Conservation (phyloP, 1,284 basidiomycete genomes). For the Marasmius sp. region DNA sequence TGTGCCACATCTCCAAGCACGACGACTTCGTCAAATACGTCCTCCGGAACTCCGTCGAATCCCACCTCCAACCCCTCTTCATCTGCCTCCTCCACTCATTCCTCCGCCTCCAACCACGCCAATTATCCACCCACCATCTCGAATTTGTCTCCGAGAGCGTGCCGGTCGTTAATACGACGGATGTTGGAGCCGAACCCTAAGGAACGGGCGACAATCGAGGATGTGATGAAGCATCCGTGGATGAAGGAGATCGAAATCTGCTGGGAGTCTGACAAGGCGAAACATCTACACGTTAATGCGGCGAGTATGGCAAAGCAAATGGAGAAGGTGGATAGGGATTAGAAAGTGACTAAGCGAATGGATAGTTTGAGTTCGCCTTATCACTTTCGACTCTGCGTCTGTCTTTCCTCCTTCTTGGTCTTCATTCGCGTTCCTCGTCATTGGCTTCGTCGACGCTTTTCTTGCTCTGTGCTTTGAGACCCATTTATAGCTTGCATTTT, state of each 20-base stretch:
- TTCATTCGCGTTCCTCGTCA: background rate
- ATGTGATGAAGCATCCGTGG: slow-evolving; percentile 85
- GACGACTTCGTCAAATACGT: background rate
- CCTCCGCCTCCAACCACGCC: slow-evolving; percentile 33
- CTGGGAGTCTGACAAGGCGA: slow-evolving; percentile 55
- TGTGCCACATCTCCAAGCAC: slow-evolving; percentile 42
- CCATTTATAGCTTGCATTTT: no score
- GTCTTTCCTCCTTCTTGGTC: background rate
- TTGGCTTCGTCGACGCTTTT: no score
- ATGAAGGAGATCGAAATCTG: slow-evolving; percentile 78
- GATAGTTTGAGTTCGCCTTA: background rate
- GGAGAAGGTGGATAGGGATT: slow-evolving; percentile 32
- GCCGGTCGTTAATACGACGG: slow-evolving; percentile 82
- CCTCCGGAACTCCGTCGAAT: background rate
- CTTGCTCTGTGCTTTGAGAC: no score
- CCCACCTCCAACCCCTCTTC: background rate
- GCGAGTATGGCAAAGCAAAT: slow-evolving; percentile 35
- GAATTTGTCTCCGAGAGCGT: slow-evolving; percentile 87
- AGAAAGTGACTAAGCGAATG: slow-evolving; percentile 9
- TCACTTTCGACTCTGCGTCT: background rate
- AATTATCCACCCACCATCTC: slow-evolving; percentile 75
- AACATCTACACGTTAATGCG: slow-evolving; percentile 69
- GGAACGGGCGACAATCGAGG: slow-evolving; percentile 78
- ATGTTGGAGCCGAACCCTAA: slow-evolving; percentile 97
- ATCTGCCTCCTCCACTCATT: background rate